Percentiles rank a stretch among this genome's conserved stretches.
These are phyloP conservation scores for Picea abies DNA, from an alignment of 83 land plant genomes.

Conservation along the genomic window DNA sequence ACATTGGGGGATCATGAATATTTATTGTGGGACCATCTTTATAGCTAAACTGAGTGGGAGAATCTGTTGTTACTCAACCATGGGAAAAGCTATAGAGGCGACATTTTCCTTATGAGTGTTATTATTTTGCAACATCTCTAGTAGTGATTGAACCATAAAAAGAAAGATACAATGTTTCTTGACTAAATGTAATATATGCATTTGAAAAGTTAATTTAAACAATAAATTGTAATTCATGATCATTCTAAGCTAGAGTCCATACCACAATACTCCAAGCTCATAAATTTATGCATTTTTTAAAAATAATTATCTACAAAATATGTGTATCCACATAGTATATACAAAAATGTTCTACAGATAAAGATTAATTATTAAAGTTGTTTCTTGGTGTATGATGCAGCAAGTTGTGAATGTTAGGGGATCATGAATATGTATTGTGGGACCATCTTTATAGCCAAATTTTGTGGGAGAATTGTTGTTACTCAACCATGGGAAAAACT, in stretches of 20 bases:
- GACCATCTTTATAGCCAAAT: neutral
- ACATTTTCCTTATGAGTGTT: neutral
- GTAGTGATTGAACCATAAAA: neutral
- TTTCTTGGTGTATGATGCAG: too few species aligned
- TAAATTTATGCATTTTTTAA: neutral
- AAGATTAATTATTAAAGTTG: too few species aligned
- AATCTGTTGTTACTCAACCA: neutral
- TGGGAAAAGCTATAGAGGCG: neutral
- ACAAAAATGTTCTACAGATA: too few species aligned
- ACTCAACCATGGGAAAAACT: neutral
- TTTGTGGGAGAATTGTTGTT: conserved; percentile 1
- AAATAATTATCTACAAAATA: neutral
- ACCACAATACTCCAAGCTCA: neutral
- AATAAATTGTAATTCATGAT: neutral
- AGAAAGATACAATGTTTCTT: neutral
- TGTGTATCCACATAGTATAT: too few species aligned
- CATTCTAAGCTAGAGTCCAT: too few species aligned
- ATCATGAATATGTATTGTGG: too few species aligned
- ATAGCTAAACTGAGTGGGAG: neutral
- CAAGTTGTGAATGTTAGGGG: too few species aligned
- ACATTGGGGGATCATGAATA: too few species aligned
- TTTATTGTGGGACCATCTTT: too few species aligned
- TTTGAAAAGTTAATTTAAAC: neutral
- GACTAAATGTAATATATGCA: neutral
- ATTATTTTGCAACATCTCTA: neutral